Percentiles rank a stretch among this genome's conserved stretches.
Conservation (phyloP, 495 filamentous ascomycete genomes). For the Penicilliopsis zonata region DNA sequence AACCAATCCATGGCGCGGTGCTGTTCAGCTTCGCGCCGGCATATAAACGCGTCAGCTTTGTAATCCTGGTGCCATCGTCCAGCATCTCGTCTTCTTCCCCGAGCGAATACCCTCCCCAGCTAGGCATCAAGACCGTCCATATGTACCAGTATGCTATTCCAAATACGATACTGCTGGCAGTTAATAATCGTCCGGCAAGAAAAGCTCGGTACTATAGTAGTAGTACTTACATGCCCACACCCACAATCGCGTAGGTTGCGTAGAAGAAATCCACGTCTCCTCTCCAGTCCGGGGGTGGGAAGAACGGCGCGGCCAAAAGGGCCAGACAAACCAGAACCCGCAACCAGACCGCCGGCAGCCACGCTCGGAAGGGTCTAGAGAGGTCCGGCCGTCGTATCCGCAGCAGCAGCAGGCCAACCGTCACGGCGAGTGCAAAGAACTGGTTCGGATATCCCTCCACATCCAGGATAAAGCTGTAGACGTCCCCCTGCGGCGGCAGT, state of each 20-base stretch:
- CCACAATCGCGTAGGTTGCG: constrained; percentile 63
- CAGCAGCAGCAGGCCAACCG: constrained; percentile 49
- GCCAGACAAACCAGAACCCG: constrained; percentile 20
- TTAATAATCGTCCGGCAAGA: constrained; percentile 2
- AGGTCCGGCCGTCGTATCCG: constrained; percentile 48
- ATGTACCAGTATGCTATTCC: constrained; percentile 60
- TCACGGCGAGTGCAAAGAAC: constrained; percentile 45
- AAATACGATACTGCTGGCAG: constrained; percentile 37
- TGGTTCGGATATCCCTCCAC: constrained; percentile 60
- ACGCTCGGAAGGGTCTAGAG: constrained; percentile 58
- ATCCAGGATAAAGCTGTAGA: constrained; percentile 64
- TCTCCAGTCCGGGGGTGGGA: constrained; percentile 35
- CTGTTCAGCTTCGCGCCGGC: too few relatives aligned
- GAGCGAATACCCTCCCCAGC: constrained; percentile 43
- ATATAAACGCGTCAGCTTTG: constrained; percentile 32
- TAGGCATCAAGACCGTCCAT: constrained; percentile 53
- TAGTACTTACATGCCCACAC: constrained; percentile 50
- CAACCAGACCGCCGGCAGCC: constrained; percentile 34
- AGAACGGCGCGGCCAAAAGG: constrained; percentile 22
- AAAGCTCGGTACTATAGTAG: not conserved
- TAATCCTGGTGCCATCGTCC: constrained; percentile 48
- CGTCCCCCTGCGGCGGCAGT: constrained; percentile 50
- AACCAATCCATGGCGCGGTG: too few relatives aligned
- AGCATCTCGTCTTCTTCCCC: constrained; percentile 45
- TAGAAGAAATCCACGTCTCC: constrained; percentile 51